Evolutionary conservation across 2,329 filamentous ascomycete genomes (phyloP).

Genomic region (Colletotrichum noveboracense): DNA sequence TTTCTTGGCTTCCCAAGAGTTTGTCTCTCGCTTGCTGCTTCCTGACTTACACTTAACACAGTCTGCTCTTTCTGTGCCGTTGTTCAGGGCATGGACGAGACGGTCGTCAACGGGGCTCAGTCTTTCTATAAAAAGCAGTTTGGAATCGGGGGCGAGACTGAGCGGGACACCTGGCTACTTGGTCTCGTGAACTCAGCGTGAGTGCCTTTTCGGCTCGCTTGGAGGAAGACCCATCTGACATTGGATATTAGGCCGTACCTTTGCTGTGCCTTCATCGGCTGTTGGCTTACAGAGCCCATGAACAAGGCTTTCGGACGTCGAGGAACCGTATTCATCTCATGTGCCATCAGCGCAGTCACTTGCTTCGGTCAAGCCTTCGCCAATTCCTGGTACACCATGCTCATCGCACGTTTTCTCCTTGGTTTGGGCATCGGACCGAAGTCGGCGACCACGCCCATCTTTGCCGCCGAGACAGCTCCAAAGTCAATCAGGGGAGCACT

Average conservation of each 20-base stretch:
- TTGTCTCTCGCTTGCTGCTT: not conserved
- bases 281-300: slow-evolving; percentile 76
- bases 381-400: slow-evolving; percentile 66
- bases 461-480: slow-evolving; percentile 71
- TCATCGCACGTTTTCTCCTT: slow-evolving; percentile 72
- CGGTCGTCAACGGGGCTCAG: slow-evolving; percentile 69
- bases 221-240: accelerated
- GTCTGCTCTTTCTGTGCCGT: slow-evolving; percentile 72
- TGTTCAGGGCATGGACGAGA: slow-evolving; percentile 72
- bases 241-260: slow-evolving; percentile 53
- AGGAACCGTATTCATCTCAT: slow-evolving; percentile 74
- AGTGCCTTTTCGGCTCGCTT: slow-evolving; percentile 38
- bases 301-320: slow-evolving; percentile 74
- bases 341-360: slow-evolving; percentile 62
- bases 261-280: slow-evolving; percentile 71
- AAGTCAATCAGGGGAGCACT: slow-evolving; percentile 65
- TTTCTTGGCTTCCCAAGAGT: not conserved
- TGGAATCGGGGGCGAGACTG: slow-evolving; percentile 58
- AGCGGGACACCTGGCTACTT: slow-evolving; percentile 59
- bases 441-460: slow-evolving; percentile 71
- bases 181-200: slow-evolving; percentile 59
- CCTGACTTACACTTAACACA: not conserved
- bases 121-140: slow-evolving; percentile 48
- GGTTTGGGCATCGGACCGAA: slow-evolving; percentile 76
- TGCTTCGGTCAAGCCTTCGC: slow-evolving; percentile 57